Evolutionary conservation across 345 rosid species (phyloP), one percentile per base, ranked within the genome.

Genomic region (Kernera saxatilis): DNA sequence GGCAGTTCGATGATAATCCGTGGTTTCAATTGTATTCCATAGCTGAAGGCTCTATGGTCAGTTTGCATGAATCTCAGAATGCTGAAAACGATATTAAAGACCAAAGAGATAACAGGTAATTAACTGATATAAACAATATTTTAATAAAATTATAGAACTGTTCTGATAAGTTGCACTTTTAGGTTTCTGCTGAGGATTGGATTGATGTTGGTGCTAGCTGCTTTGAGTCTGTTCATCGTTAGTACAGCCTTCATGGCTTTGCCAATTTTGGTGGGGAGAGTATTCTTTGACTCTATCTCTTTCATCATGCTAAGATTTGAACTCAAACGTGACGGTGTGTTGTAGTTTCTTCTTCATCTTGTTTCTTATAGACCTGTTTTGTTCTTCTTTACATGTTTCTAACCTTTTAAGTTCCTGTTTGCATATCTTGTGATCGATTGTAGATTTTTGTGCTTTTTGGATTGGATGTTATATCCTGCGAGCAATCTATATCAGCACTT

Each of bases 221-320:
- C 67, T 67, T 37, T 67, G 52, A 74, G 53, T 39, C 0, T 58
- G 61, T 67, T 66, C 21, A 17, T 48, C 33, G 3, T 57, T 9
- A 56, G 64, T 7, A 65, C 72, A 14, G n/a, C 35, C 6, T 33
- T 57, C 51, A 57, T 74, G 37, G 54, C 69, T 68, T 40, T 74
- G 51, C 78, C 78, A 6, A 19, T 74, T 67, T 15, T 40, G n/a
- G 15, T 25, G 21, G 78, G 78, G 6, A 48, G 78, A 29, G 32
- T 26, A 14, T 50, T 40, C 44, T 43, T 25, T 7, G 23, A 50
- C 35, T 32, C 29, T 48, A 0, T 60, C 46, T 43, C 67, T 30
- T 25, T 53, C 63, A 14, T 52, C 45, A 43, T 8, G 55, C 41
- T 14, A 61, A 48, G 21, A 45, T 1, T 40, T 41, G 54, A 23